These are phyloP conservation scores for Capsella rubella DNA, from an alignment of 441 rosid genomes.

Conservation along the genomic window DNA sequence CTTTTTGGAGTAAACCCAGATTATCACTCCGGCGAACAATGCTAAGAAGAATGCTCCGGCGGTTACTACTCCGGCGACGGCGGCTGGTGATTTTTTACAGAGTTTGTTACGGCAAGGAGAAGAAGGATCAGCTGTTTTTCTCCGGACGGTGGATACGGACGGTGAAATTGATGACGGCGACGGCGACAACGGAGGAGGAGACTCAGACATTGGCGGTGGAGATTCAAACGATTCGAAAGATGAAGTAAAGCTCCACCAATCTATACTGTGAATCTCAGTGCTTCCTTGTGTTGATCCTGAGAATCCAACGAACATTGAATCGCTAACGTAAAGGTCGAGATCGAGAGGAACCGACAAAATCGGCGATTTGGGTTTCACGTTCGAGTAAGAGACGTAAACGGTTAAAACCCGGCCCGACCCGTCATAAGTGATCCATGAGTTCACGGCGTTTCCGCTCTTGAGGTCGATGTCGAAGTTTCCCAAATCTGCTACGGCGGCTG, in stretches of 20 bases:
- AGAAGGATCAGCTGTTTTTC: slow-evolving; percentile 48
- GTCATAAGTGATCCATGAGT: slow-evolving; percentile 83
- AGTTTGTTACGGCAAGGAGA: slow-evolving; percentile 82
- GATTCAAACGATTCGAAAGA: slow-evolving; percentile 56
- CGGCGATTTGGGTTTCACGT: slow-evolving; percentile 77
- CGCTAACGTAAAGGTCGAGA: slow-evolving; percentile 76
- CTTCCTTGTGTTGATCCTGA: slow-evolving; percentile 98
- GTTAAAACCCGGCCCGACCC: slow-evolving; percentile 53
- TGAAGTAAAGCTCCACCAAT: slow-evolving; percentile 95
- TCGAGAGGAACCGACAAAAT: slow-evolving; percentile 64
- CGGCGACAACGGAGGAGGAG: slow-evolving; percentile 65
- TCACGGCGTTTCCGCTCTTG: slow-evolving; percentile 84
- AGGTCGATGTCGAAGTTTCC: slow-evolving; percentile 73
- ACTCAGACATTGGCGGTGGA: slow-evolving; percentile 59
- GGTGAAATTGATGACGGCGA: slow-evolving; percentile 50
- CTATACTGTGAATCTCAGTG: slow-evolving; percentile 88
- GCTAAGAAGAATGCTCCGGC: slow-evolving; percentile 91
- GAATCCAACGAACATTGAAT: slow-evolving; percentile 94
- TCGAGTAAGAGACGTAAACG: slow-evolving; percentile 79
- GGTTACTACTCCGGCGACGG: slow-evolving; percentile 92
- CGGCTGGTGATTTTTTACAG: slow-evolving; percentile 85
- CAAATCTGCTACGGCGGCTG: slow-evolving; percentile 69
- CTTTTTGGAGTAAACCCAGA: slow-evolving; percentile 78
- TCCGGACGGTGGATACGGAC: slow-evolving; percentile 42
- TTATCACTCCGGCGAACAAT: slow-evolving; percentile 64